Evolutionary conservation across 2,329 filamentous ascomycete genomes (phyloP).

Genomic region (Trichophyton simii): DNA sequence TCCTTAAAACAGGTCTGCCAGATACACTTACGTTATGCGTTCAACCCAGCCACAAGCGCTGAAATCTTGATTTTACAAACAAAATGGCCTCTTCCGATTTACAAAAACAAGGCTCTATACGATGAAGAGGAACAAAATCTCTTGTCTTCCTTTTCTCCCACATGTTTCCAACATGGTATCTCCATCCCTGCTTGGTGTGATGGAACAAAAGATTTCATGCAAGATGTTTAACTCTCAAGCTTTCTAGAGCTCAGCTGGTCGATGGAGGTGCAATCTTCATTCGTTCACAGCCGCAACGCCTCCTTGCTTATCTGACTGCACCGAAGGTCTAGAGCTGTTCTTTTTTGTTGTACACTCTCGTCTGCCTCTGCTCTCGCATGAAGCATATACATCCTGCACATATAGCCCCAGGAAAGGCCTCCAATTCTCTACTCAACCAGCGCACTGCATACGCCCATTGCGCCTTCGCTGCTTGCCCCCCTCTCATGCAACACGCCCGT

Average conservation of each 20-base stretch:
- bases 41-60: neutral
- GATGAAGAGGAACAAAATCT: neutral
- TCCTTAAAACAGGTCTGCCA: neutral
- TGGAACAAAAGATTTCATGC: constrained; percentile 1
- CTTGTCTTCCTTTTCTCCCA: neutral
- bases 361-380: neutral
- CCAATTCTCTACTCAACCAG: neutral
- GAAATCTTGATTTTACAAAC: constrained; percentile 1
- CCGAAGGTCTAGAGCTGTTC: neutral
- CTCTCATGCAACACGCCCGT: neutral
- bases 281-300: neutral
- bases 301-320: neutral
- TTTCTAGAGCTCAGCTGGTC: neutral
- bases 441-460: neutral
- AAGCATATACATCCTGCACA: neutral
- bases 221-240: neutral
- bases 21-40: constrained; percentile 1
- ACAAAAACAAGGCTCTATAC: neutral
- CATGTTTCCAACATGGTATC: constrained; percentile 1
- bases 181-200: constrained; percentile 2
- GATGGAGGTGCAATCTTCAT: neutral
- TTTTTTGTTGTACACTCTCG: neutral
- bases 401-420: neutral
- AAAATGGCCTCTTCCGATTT: neutral
- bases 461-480: neutral